phyloP scores from a whole-genome alignment of 805 yeast species.

The Candida boleticola region DNA sequence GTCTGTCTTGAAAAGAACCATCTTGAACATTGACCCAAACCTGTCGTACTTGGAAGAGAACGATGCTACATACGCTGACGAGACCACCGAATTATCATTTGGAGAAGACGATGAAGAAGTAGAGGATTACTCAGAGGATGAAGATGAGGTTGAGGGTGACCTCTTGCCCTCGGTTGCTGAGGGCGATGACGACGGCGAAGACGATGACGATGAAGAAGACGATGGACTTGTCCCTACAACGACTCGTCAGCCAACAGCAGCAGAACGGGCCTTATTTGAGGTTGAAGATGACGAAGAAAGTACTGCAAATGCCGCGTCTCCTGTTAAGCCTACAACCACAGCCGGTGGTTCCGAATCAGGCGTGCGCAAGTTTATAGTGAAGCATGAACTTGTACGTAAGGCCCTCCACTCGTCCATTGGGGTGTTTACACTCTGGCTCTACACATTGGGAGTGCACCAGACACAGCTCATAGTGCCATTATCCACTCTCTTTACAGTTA shows the following conservation, averaged over 20 bases:
- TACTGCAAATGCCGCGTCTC: constrained; percentile 1
- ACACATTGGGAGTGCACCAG: constrained; percentile 58
- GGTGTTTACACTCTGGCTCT: constrained; percentile 69
- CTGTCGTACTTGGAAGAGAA: constrained; percentile 36
- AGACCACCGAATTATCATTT: constrained; percentile 13
- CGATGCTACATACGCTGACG: constrained; percentile 34
- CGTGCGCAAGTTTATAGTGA: constrained; percentile 47
- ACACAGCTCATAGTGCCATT: constrained; percentile 61
- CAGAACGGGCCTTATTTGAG: constrained; percentile 5
- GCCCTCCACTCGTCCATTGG: constrained; percentile 88
- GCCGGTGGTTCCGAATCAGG: not conserved
- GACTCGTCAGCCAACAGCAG: constrained; percentile 2
- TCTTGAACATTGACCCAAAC: constrained; percentile 21
- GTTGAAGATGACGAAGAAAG: constrained; percentile 1
- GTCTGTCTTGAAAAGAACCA: constrained; percentile 13
- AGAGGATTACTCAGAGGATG: constrained; percentile 16
- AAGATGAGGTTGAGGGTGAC: constrained; percentile 10
- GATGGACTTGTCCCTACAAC: not conserved
- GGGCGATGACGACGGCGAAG: constrained; percentile 9
- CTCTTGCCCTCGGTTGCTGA: constrained; percentile 1
- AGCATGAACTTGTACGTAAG: constrained; percentile 89
- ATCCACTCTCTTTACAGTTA: constrained; percentile 48
- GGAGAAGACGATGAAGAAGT: constrained; percentile 17
- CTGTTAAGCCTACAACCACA: not conserved
- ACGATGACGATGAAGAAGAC: constrained; percentile 6